Conservation (phyloP, 2,329 filamentous ascomycete species). For the Plenodomus biglobosus region DNA sequence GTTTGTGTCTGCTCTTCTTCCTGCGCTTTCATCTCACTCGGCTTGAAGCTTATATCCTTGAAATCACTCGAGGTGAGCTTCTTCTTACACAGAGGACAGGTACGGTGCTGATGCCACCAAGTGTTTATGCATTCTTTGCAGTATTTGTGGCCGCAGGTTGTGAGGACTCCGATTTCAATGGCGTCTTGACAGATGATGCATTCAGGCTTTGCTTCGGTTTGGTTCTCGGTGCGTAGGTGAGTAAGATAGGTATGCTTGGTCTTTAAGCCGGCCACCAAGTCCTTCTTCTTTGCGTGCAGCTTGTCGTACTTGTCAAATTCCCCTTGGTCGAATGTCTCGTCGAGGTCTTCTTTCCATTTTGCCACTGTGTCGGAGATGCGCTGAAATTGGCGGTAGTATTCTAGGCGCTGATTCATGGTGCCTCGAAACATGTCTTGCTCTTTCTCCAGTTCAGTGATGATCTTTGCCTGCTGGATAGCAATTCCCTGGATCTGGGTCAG, state of each 20-base stretch:
- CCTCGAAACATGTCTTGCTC: constrained; percentile 76
- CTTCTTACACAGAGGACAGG: constrained; percentile 83
- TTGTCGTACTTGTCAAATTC: constrained; percentile 49
- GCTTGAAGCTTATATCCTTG: constrained; percentile 82
- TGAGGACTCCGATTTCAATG: constrained; percentile 79
- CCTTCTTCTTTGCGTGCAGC: constrained; percentile 56
- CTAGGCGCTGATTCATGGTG: constrained; percentile 81
- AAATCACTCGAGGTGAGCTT: constrained; percentile 67
- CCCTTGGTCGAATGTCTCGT: constrained; percentile 57
- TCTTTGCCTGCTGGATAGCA: constrained; percentile 55
- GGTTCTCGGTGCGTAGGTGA: constrained; percentile 64
- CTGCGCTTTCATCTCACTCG: constrained; percentile 69
- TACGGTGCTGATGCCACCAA: constrained; percentile 75
- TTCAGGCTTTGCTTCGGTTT: constrained; percentile 58
- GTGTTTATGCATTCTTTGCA: constrained; percentile 82
- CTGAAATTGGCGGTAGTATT: constrained; percentile 90
- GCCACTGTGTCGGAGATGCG: constrained; percentile 85
- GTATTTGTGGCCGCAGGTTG: constrained; percentile 82
- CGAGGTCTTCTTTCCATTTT: constrained; percentile 67
- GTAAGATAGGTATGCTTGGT: constrained; percentile 75
- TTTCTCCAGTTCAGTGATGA: constrained; percentile 57
- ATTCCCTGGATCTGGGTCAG: constrained; percentile 61
- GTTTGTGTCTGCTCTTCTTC: constrained; percentile 51
- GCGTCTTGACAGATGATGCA: constrained; percentile 83
- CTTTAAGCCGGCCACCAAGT: constrained; percentile 63